Percentiles rank a stretch among this genome's conserved stretches.
These are phyloP conservation scores for Trypanosoma lewisi DNA, from an alignment of 208 protist species.

Conservation along the genomic window DNA sequence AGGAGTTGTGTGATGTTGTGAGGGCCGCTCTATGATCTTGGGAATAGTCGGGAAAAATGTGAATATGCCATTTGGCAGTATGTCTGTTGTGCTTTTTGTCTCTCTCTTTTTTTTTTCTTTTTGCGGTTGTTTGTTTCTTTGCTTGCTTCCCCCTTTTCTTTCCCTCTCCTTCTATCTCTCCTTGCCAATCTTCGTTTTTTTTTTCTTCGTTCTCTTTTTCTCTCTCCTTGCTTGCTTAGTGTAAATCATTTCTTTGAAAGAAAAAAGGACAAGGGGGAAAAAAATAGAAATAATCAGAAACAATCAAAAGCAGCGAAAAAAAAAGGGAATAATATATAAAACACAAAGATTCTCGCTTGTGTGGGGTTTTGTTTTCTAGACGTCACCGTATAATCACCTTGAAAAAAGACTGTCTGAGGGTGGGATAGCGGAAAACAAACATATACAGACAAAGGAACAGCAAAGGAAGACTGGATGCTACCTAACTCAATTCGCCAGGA, in stretches of 20 bases:
- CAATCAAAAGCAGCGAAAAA: conserved; percentile 17
- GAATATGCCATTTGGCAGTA: neutral
- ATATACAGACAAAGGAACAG: neutral
- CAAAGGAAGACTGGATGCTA: no score
- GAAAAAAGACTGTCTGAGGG: no score
- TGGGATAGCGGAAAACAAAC: no score
- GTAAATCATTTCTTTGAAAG: no score
- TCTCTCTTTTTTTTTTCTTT: conserved; percentile 12
- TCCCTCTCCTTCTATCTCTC: conserved; percentile 8
- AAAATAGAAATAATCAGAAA: no score
- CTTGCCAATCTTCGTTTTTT: neutral
- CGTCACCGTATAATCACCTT: no score
- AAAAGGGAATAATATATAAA: conserved; percentile 25
- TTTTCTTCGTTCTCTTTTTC: conserved; percentile 10
- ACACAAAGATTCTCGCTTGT: conserved; percentile 1
- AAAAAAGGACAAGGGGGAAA: neutral
- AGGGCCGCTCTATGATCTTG: conserved; percentile 14
- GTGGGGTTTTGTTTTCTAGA: no score
- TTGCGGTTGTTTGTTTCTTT: no score
- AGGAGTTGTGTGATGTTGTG: conserved; percentile 13
- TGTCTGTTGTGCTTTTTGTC: conserved; percentile 2
- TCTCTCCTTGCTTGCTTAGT: no score
- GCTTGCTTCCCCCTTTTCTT: conserved; percentile 9
- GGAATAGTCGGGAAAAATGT: neutral
- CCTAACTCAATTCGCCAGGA: no score